Base-by-base conservation (phyloP, 2,329 filamentous ascomycete genomes). In the Penicillium occitanis region DNA sequence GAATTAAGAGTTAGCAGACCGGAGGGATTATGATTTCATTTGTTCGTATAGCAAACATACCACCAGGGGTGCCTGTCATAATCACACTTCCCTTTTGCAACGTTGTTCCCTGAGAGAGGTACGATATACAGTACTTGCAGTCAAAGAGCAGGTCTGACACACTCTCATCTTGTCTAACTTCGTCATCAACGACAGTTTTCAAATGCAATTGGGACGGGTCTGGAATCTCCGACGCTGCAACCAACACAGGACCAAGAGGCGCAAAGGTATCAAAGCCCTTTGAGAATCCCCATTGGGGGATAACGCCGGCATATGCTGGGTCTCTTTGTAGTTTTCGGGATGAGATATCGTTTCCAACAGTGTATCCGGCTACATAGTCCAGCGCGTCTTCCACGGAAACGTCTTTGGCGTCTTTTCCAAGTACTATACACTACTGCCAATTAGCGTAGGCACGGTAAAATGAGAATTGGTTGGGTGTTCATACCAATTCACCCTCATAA, bases 401-500 rank as follows among this genome's bases (percentile, higher is more conserved):
- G 46, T 65, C 57, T 37, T 65, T 65, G 33, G 55, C 76, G 0
- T 80, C 79, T 77, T 89, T 87, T 4, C 61, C 65, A 8, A 67
- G 50, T 2, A 67, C 65, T n/a, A 64, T 61, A 42, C 40, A 44
- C 53, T 58, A 46, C 4, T 3, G 4, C 4, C n/a, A 46, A 46
- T 46, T 11, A 46, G 44, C 44, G 11, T 3, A 22, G 22, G n/a
- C 3, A 19, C 28, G 19, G 19, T 19, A 19, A 19, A 19, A 19
- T 19, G 19, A 19, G 19, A 19, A 19, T 19, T 19, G 19, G 19
- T 19, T 19, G 19, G 19, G 19, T 3, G 13, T 37, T 11, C 35
- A 80, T 33, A 91, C 88, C 13, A 92, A 82, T 79, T 92, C 90
- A 73, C 88, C 90, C 77, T 93, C 90, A 76, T 92, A 92, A 77